Evolutionary conservation across 164 flowering plant genomes (phyloP).

Genomic region (Malania oleifera): DNA sequence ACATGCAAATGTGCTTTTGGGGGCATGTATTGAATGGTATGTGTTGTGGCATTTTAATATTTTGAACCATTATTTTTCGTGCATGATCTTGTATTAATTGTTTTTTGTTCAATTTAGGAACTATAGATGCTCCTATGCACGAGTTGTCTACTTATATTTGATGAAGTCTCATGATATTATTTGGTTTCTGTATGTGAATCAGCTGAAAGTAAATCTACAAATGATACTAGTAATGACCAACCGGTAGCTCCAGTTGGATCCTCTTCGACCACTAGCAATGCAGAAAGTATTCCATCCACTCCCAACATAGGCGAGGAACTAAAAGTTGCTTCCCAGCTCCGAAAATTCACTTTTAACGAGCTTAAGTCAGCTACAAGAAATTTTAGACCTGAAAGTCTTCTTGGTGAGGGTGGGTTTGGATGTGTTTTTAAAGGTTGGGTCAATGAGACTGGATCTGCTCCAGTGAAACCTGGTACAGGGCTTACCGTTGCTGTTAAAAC

Average conservation of each 20-base stretch:
- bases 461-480: slow-evolving; percentile 38
- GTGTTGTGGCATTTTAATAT: no score
- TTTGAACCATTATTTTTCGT: not conserved
- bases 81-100: not conserved
- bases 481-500: slow-evolving; percentile 44
- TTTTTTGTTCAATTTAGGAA: not conserved
- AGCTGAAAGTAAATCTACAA: slow-evolving; percentile 33
- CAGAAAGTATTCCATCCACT: slow-evolving; percentile 34
- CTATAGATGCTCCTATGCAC: not conserved
- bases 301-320: slow-evolving; percentile 29
- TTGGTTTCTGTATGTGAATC: slow-evolving; percentile 10
- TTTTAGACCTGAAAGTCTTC: slow-evolving; percentile 40
- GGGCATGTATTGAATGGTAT: not conserved
- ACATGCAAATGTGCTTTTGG: no score
- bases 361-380: slow-evolving; percentile 36
- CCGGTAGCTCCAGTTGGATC: slow-evolving; percentile 34
- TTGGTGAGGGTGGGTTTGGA: slow-evolving; percentile 51
- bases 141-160: not conserved
- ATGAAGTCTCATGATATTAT: not conserved
- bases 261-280: slow-evolving; percentile 37
- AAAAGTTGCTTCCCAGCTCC: slow-evolving; percentile 40
- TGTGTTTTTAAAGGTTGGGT: slow-evolving; percentile 50
- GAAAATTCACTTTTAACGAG: slow-evolving; percentile 36
- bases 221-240: slow-evolving; percentile 29
- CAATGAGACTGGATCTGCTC: slow-evolving; percentile 30